Conservation (phyloP, 2,329 filamentous ascomycete genomes). For the Gyromitra esculenta region DNA sequence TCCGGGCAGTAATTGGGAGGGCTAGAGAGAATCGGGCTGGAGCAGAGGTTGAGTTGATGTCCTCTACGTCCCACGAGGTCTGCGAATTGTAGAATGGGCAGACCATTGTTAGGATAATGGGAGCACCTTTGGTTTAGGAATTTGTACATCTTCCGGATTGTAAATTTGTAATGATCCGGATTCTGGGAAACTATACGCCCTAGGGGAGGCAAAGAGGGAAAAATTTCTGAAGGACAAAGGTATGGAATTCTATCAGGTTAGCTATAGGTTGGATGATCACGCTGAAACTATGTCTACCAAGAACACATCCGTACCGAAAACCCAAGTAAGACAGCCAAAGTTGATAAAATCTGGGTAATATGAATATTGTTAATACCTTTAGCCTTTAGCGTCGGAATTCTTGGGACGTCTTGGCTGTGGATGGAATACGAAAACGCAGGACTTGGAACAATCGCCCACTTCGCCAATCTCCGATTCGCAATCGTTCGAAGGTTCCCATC, state of each 20-base stretch:
- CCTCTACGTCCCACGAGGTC: slow-evolving; percentile 58
- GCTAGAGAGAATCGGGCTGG: slow-evolving; percentile 55
- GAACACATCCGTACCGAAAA: no score
- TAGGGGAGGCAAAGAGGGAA: not conserved
- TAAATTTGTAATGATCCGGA: not conserved
- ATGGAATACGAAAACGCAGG: no score
- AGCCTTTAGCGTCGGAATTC: no score
- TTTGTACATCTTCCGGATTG: not conserved
- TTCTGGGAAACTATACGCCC: not conserved
- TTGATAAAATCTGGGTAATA: no score
- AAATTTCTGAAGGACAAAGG: not conserved
- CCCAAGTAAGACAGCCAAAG: no score
- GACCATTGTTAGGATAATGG: not conserved
- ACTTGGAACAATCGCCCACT: not conserved
- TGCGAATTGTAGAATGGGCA: slow-evolving; percentile 57
- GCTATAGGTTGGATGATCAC: no score
- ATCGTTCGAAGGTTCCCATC: not conserved
- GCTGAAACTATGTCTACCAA: no score
- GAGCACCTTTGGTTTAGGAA: not conserved
- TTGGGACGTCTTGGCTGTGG: no score
- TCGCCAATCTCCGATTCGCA: no score
- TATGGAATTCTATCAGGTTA: no score
- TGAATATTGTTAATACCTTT: no score
- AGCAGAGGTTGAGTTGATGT: slow-evolving; percentile 58
- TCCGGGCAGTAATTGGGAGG: slow-evolving; percentile 45